Base-by-base conservation (phyloP, 139 green algal genomes). In the Spirogloea muscicola region DNA sequence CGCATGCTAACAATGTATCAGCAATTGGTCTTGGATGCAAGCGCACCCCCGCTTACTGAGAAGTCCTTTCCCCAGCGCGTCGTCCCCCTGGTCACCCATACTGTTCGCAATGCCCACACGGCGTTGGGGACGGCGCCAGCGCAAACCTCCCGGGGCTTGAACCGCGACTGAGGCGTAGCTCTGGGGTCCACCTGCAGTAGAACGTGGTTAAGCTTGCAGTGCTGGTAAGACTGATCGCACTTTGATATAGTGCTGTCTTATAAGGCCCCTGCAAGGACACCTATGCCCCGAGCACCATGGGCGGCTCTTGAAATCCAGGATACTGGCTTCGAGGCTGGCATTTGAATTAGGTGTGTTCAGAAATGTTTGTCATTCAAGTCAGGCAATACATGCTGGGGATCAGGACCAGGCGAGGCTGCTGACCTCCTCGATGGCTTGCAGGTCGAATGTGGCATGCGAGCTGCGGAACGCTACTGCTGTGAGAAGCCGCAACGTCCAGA, bases 391-490 rank as follows among this genome's bases (percentile, higher is more conserved):
- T 9, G 5, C 25, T 25, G 10, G 10, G 13, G 49, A 27, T 36
- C 5, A 1, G 49, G 10, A 27, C 25, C 7, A 27, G 49, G 33
- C 10, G 10, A 16, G 29, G 13, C 16, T 21, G 18, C 59, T 61
- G 6, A 72, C 62, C 62, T 72, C 62, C 39, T 72, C 62, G 3
- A 72, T 66, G 10, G 37, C 31, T 37, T 72, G 31, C 42, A 72
- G 25, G 9, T 64, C 31, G 39, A 72, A 72, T 43, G 33, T 31
- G 36, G 33, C 10, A 49, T 37, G 60, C 27, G 34, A 6, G 7
- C 34, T 31, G 58, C 60, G 21, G 49, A 72, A 72, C 25, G 36
- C 49, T 25, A 58, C 49, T 31, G 10, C 49, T 4, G 62, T 64
- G 49, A 72, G 36, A 10, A 72, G 10, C 13, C 62, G 36, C 46